Percentiles rank a stretch among this genome's conserved stretches.
phyloP scores from a whole-genome alignment of 164 flowering plant genomes.

The Pachysandra terminalis region DNA sequence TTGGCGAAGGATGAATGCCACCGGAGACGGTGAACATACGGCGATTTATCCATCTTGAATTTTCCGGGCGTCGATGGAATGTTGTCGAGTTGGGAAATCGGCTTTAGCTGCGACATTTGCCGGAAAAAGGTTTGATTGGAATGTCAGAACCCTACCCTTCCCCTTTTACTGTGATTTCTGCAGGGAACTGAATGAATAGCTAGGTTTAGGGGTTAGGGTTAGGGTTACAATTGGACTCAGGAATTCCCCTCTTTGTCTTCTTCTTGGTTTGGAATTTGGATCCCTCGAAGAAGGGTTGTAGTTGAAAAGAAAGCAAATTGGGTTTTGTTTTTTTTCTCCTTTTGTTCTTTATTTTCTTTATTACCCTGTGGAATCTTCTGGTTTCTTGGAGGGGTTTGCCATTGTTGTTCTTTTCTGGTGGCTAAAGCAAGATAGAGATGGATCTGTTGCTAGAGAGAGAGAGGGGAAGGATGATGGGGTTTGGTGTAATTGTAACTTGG shows the following conservation, averaged over 20 bases:
- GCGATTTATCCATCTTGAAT: slow-evolving; percentile 33
- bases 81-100: slow-evolving; percentile 24
- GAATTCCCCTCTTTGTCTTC: background rate
- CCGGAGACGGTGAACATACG: slow-evolving; percentile 19
- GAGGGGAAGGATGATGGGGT: background rate
- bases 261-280: background rate
- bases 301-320: background rate
- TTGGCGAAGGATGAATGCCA: slow-evolving; percentile 20
- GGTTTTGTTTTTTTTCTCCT: no score
- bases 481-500: no score
- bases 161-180: background rate
- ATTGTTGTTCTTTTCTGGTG: slow-evolving; percentile 9
- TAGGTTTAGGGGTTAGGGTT: background rate
- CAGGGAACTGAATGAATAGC: no score
- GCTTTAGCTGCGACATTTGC: slow-evolving; percentile 43
- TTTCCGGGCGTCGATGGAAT: slow-evolving; percentile 43
- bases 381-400: slow-evolving; percentile 23
- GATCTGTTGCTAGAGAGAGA: slow-evolving; percentile 5
- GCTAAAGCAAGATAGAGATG: background rate
- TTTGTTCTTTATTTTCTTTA: background rate
- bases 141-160: background rate
- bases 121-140: slow-evolving; percentile 1
- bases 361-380: slow-evolving; percentile 22
- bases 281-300: background rate
- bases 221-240: background rate